Evolutionary conservation across 306 rosid species (phyloP), one percentile per base, ranked within the genome.

Genomic region (Cucurbita ficifolia): DNA sequence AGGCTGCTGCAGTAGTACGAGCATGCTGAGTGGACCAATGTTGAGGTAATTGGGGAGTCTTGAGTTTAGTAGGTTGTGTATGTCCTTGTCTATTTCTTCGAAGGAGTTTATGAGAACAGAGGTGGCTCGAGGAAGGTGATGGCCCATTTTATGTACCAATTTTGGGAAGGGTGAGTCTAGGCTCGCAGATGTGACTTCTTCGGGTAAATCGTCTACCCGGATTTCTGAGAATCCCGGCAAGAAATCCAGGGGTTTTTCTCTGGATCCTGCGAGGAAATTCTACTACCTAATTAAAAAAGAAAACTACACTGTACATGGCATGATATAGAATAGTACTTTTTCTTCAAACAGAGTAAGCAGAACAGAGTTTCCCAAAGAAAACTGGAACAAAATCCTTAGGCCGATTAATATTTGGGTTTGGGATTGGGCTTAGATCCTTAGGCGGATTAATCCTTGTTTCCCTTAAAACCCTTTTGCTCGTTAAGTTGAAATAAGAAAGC

Each of bases 81-180:
- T 65, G 0, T 58, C 76, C 13, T 78, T 59, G 70, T 86, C 85
- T 7, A 87, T 3, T 38, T 68, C 78, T 46, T 67, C 79, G 50
- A 82, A 93, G 0, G 92, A 93, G 83, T 93, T 93, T 18, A 90
- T 76, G 51, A 80, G 79, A 40, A 93, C 85, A 2, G 87, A 85
- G 0, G 82, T 79, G 48, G 96, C 97, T 13, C 57, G 61, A 2
- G 92, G 86, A 21, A 93, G 79, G 12, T 7, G 72, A 6, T 13
- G 72, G 46, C 92, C 97, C 96, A 90, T 85, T 73, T 85, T 84
- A 73, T 86, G 57, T 29, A 83, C 11, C 89, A 90, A 56, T 0
- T 3, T n/a, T 42, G 86, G 35, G 17, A 93, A 75, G 14, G 86
- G 88, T 5, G 80, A 70, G 0, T 85, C 79, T 10, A 56, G 3